These are phyloP conservation scores for Favolaschia claudopus DNA, from an alignment of 768 basidiomycete species.

Conservation along the genomic window DNA sequence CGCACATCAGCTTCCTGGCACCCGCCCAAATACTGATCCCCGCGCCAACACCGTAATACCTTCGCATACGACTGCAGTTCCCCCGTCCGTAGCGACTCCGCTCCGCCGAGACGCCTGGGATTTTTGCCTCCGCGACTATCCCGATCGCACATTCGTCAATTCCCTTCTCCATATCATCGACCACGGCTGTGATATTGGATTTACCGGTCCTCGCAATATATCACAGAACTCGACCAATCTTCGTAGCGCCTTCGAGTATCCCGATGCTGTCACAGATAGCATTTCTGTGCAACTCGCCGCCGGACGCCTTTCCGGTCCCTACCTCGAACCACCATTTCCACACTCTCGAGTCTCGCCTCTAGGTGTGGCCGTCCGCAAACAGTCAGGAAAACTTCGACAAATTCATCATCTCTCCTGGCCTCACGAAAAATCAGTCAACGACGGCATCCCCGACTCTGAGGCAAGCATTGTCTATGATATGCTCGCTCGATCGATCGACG, in stretches of 20 bases:
- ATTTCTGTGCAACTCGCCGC: constrained; percentile 4
- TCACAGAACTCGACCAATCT: constrained; percentile 29
- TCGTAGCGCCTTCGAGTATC: constrained; percentile 28
- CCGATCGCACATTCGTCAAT: constrained; percentile 32
- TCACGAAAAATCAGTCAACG: constrained; percentile 31
- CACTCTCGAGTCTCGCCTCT: constrained; percentile 33
- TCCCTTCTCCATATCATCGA: constrained; percentile 33
- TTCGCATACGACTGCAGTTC: too few species aligned
- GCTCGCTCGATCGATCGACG: constrained; percentile 30
- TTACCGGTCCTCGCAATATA: constrained; percentile 16
- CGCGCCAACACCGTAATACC: constrained; percentile 30
- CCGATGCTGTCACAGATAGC: constrained; percentile 4
- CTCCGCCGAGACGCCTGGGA: constrained; percentile 28
- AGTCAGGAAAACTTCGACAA: constrained; percentile 26
- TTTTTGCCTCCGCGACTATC: constrained; percentile 35
- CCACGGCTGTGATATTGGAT: constrained; percentile 35
- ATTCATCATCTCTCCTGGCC: constrained; percentile 41
- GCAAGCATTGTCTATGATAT: constrained; percentile 37
- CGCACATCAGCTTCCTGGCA: not conserved
- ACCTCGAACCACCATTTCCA: constrained; percentile 17
- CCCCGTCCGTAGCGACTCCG: not conserved
- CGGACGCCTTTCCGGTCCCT: constrained; percentile 30
- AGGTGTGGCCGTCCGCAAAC: constrained; percentile 29
- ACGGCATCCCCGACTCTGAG: constrained; percentile 37
- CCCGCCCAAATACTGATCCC: constrained; percentile 33